These are phyloP conservation scores for Amanita thiersii DNA, from an alignment of 768 basidiomycete genomes.

Conservation along the genomic window DNA sequence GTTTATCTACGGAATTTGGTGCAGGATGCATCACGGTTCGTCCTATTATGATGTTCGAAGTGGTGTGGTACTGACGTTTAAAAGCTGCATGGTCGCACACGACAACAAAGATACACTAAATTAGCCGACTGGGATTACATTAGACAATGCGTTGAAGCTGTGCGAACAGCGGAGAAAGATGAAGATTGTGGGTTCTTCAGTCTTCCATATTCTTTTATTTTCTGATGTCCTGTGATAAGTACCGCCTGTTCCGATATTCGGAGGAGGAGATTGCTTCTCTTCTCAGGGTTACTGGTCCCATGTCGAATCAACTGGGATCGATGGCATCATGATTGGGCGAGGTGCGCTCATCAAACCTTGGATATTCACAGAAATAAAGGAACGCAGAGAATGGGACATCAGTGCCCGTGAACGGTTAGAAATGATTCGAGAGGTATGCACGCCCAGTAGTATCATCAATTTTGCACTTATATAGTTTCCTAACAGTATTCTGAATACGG, in stretches of 20 bases:
- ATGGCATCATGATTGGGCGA: slow-evolving; percentile 92
- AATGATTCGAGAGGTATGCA: slow-evolving; percentile 59
- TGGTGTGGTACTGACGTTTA: neutral
- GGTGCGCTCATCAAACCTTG: slow-evolving; percentile 95
- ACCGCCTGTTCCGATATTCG: slow-evolving; percentile 87
- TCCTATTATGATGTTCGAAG: too few relatives aligned
- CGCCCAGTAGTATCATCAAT: neutral
- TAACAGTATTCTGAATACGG: slow-evolving; percentile 83
- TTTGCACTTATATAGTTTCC: neutral
- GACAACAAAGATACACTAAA: slow-evolving; percentile 91
- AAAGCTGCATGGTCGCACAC: slow-evolving; percentile 91
- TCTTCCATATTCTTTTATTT: slow-evolving; percentile 1
- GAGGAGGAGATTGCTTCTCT: slow-evolving; percentile 93
- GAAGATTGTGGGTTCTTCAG: slow-evolving; percentile 48
- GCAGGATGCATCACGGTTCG: slow-evolving; percentile 37
- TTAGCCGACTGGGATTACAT: slow-evolving; percentile 96
- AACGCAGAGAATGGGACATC: slow-evolving; percentile 90
- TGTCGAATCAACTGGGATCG: slow-evolving; percentile 75
- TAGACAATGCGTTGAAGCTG: slow-evolving; percentile 74
- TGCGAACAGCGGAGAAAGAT: slow-evolving; percentile 63
- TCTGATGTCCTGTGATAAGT: slow-evolving; percentile 31
- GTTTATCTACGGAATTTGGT: slow-evolving; percentile 48
- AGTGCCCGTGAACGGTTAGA: slow-evolving; percentile 79
- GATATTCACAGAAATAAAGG: slow-evolving; percentile 95
- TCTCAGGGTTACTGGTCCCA: slow-evolving; percentile 74